phyloP scores from a whole-genome alignment of 2,329 filamentous ascomycete genomes.

The Beauveria asiatica region DNA sequence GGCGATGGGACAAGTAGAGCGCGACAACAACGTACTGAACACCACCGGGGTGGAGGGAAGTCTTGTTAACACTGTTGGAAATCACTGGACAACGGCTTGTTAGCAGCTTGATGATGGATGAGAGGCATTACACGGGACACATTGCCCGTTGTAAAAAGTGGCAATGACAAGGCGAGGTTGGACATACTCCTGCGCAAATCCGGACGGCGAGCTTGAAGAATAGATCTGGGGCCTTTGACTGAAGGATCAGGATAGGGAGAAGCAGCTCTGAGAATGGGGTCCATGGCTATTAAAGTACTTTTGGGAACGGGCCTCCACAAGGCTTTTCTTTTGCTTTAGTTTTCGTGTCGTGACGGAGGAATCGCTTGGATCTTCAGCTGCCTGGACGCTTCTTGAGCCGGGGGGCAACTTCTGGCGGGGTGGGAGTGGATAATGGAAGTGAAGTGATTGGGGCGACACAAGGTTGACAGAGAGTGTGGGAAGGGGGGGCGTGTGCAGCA shows the following conservation, averaged over 20 bases:
- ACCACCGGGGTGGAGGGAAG: conserved; percentile 81
- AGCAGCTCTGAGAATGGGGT: conserved; percentile 29
- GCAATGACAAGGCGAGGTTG: conserved; percentile 6
- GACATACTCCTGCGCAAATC: conserved; percentile 35
- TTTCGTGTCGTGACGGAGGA: conserved; percentile 10
- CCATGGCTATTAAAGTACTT: conserved; percentile 32
- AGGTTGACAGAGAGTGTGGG: background rate
- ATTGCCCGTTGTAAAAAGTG: background rate
- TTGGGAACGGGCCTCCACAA: conserved; percentile 11
- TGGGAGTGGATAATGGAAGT: conserved; percentile 2
- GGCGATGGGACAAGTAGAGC: conserved; percentile 10
- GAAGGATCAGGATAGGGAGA: conserved; percentile 31
- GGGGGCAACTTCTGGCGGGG: conserved; percentile 7
- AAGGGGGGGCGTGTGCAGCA: conserved; percentile 10
- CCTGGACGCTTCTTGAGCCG: conserved; percentile 11
- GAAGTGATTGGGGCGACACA: background rate
- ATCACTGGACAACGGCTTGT: conserved; percentile 34
- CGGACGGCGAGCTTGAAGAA: conserved; percentile 28
- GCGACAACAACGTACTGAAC: conserved; percentile 61
- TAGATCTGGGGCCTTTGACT: conserved; percentile 32
- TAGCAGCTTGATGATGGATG: conserved; percentile 11
- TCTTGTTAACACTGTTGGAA: conserved; percentile 72
- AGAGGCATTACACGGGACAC: background rate
- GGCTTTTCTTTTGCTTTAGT: conserved; percentile 8
- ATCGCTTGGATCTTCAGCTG: conserved; percentile 13